Evolutionary conservation across 345 rosid species (phyloP), one percentile per base, ranked within the genome.

Genomic region (Clausena lansium): DNA sequence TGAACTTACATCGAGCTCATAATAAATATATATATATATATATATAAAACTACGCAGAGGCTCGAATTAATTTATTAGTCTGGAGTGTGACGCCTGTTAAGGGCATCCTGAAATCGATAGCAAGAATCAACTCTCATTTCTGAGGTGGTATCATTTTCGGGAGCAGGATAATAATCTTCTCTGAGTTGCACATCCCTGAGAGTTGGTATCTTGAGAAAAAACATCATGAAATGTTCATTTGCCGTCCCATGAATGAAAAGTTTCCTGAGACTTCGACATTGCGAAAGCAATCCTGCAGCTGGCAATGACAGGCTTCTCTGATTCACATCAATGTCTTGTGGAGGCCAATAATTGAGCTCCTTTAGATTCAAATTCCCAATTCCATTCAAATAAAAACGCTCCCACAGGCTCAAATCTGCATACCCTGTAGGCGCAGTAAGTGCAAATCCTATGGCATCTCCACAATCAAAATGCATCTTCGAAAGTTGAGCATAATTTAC

Each of bases 171-270:
- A 73, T 94, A 94, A 73, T 96, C 97, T 74, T 85, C 97, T 81
- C 97, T 88, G 45, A 96, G 87, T 85, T 94, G 98, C 60, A 91
- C 93, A 76, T 94, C 97, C 74, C 98, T 91, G 47, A 94, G 88
- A 79, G 83, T 86, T 0, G 84, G 86, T 19, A 88, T 89, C 8
- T 66, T 75, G 45, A 87, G 85, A 54, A 97, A 82, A 84, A 94
- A 93, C 79, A 45, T 89, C 93, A 97, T 93, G 87, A 91, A 96
- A 81, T 97, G 99, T 76, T 97, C 99, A 60, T 88, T 83, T 1
- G 95, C 98, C 0, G 99, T 97, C 68, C 99, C 98, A 41, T 94
- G 98, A 24, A 97, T 93, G 83, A 94, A 91, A 33, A 97, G 91
- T 86, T 89, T 94, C 89, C 99, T 89, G 58, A 94, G 74, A 7